Conservation (phyloP, 768 basidiomycete genomes). For the Macrolepiota fuliginosa region DNA sequence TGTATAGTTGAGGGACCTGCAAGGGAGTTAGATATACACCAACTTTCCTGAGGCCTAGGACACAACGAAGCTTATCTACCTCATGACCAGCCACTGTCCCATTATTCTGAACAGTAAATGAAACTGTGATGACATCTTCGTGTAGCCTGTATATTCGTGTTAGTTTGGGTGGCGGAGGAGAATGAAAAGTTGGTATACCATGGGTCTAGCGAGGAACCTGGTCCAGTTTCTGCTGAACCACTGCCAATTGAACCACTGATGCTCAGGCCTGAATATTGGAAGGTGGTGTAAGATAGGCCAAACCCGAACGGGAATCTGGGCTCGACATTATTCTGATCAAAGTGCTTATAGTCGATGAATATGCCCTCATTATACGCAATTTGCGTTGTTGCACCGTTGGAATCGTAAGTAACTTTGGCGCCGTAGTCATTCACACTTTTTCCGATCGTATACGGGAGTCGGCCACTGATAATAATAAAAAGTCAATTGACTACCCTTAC, state of each 20-base stretch:
- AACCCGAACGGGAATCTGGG: constrained; percentile 53
- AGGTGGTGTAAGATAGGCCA: constrained; percentile 56
- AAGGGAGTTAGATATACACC: not conserved
- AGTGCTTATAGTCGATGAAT: constrained; percentile 57
- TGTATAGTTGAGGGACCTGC: constrained; percentile 57
- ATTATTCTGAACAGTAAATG: constrained; percentile 51
- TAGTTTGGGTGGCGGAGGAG: not conserved
- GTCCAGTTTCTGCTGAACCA: constrained; percentile 41
- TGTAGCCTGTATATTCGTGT: constrained; percentile 40
- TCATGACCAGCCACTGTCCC: constrained; percentile 54
- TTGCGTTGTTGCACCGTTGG: constrained; percentile 34
- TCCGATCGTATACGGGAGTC: constrained; percentile 52
- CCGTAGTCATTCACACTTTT: constrained; percentile 54
- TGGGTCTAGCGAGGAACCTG: constrained; percentile 50
- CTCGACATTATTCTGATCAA: constrained; percentile 43
- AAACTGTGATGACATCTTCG: constrained; percentile 47
- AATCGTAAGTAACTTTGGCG: constrained; percentile 43
- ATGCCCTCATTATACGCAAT: constrained; percentile 60
- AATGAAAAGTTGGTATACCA: constrained; percentile 29
- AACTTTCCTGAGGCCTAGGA: not conserved
- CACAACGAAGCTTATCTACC: constrained; percentile 28
- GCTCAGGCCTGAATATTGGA: constrained; percentile 45
- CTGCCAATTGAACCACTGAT: constrained; percentile 39
- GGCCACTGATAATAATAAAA: constrained; percentile 29
- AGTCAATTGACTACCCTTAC: not conserved